phyloP scores from a whole-genome alignment of 1,139 yeast species.

The Suhomyces chickasaworum region DNA sequence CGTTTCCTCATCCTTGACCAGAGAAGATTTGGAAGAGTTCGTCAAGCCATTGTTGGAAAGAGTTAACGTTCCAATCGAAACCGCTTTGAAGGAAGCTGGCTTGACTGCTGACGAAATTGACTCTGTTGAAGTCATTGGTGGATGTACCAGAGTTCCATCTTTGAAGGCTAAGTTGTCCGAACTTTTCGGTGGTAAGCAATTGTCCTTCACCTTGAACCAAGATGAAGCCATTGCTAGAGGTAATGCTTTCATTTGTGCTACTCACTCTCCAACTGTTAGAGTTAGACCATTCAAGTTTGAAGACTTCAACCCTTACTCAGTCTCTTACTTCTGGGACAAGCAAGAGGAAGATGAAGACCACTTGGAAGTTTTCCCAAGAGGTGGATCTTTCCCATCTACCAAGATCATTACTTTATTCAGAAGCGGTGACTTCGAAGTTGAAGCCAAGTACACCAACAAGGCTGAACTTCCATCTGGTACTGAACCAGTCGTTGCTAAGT shows the following conservation, averaged over 20 bases:
- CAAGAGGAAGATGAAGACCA: constrained; percentile 90
- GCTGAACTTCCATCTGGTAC: constrained; percentile 73
- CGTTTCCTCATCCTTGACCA: constrained; percentile 83
- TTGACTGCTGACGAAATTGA: constrained; percentile 74
- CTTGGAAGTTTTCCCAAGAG: constrained; percentile 95
- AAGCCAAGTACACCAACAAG: constrained; percentile 82
- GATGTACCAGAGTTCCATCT: constrained; percentile 96
- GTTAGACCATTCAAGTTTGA: constrained; percentile 98
- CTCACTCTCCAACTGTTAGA: constrained; percentile 98
- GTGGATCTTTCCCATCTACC: constrained; percentile 91
- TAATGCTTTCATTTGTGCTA: constrained; percentile 98
- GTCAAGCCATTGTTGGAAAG: constrained; percentile 79
- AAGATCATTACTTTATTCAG: constrained; percentile 94
- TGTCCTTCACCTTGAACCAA: constrained; percentile 95
- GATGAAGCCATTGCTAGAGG: constrained; percentile 99
- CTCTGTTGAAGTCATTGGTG: constrained; percentile 94
- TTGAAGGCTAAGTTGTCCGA: constrained; percentile 79
- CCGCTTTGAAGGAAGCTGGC: constrained; percentile 81
- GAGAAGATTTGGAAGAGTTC: constrained; percentile 92
- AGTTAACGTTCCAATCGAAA: constrained; percentile 74
- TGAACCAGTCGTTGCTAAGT: constrained; percentile 69
- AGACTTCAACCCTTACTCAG: constrained; percentile 89
- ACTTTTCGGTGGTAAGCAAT: constrained; percentile 81
- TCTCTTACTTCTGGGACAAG: constrained; percentile 94
- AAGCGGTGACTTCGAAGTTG: constrained; percentile 82